Percentiles rank a stretch among this genome's conserved stretches.
These are phyloP conservation scores for Kondoa malvinella DNA, from an alignment of 768 basidiomycete species.

Conservation along the genomic window DNA sequence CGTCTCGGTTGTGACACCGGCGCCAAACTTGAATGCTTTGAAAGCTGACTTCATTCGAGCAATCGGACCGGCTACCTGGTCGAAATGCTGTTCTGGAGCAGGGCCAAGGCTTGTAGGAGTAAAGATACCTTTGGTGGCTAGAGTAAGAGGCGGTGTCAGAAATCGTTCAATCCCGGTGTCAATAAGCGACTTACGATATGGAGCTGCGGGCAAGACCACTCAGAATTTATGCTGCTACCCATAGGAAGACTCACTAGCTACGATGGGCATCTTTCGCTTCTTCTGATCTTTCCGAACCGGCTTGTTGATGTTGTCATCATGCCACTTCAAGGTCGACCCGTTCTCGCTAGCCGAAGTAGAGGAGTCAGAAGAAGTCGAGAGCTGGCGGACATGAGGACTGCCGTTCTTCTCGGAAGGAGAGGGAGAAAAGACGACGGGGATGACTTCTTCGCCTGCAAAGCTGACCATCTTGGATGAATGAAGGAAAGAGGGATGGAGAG, in stretches of 20 bases:
- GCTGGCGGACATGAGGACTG: neutral
- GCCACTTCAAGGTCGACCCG: neutral
- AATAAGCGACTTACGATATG: neutral
- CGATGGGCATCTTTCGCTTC: neutral
- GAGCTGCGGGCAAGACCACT: too few relatives aligned
- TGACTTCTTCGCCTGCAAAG: neutral
- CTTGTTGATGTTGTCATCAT: neutral
- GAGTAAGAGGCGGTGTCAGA: neutral
- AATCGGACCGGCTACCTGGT: neutral
- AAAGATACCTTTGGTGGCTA: neutral
- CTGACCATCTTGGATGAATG: neutral
- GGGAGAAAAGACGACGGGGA: neutral
- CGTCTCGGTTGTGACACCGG: neutral
- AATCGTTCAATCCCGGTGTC: neutral
- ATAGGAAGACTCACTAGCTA: neutral
- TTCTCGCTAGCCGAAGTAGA: neutral
- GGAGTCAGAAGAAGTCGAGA: neutral
- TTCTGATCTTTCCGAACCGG: neutral
- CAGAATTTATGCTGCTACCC: too few relatives aligned
- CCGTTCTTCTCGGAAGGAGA: neutral
- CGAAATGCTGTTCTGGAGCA: neutral
- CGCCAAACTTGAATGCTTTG: neutral
- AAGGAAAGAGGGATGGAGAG: neutral
- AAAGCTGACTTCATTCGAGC: neutral
- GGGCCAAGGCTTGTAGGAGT: neutral